Base-by-base conservation (phyloP, 176 grass and related monocot genomes). In the Triticum dicoccoides region DNA sequence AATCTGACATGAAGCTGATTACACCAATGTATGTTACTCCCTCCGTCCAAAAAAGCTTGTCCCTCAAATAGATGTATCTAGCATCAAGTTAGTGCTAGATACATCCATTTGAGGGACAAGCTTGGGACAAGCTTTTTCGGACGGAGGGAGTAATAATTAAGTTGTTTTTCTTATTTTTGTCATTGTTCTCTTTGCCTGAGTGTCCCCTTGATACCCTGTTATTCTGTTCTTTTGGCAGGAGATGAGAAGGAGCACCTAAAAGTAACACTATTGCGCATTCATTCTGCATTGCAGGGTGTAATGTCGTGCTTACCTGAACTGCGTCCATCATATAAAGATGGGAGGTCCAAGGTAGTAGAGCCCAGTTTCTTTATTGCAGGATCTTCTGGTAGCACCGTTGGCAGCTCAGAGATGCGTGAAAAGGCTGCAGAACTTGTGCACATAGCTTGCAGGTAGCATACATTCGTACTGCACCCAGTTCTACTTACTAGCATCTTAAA, bases 221-320 rank as follows among this genome's bases (percentile, higher is more conserved):
- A 6, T 66, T 81, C 71, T 86, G 35, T 51, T 62, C 84, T 83
- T 64, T 91, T 77, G 32, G 73, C 80, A 98, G 96, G 96, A 81
- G 83, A 94, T 67, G 93, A 92, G 79, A 98, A 98, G 88, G 96
- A 98, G 79, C 90, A 89, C 79, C 93, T 98, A 74, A 98, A 98
- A 86, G 89, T 96, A 82, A 98, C 96, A 9, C 88, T 98, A 71
- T 88, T 98, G 73, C 92, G 96, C 61, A 96, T 98, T 79, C 80
- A 91, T 80, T 98, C 96, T 84, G 85, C 90, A 87, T 91, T 98
- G 83, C 91, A 92, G 86, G 96, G 96, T 82, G 93, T 95, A 82
- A 98, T 98, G 94, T 96, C 96, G 63, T 98, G 93, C 87, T 94
- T 98, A 38, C 96, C 96, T 83, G 96, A 96, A 89, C 88, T 98